phyloP scores from a whole-genome alignment of 345 rosid species.

The Angophora floribunda region DNA sequence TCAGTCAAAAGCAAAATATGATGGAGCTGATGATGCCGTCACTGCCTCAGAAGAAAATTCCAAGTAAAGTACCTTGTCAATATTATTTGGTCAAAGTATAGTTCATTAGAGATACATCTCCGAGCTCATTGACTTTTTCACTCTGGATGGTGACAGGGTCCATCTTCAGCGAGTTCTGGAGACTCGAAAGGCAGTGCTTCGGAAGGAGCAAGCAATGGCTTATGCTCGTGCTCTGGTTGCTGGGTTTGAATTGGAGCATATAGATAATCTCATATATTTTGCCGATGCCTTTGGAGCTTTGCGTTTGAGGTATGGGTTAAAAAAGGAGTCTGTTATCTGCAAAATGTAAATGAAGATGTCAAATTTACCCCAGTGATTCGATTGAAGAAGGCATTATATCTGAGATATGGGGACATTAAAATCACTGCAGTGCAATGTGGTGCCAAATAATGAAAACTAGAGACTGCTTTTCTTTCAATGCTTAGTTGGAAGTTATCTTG shows the following conservation, averaged over 20 bases:
- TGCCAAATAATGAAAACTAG: background rate
- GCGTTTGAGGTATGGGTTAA: slow-evolving; percentile 60
- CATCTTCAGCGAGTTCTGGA: slow-evolving; percentile 83
- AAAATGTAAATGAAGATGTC: background rate
- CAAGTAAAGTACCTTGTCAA: slow-evolving; percentile 36
- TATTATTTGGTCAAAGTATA: background rate
- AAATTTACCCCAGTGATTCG: background rate
- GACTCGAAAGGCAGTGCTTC: slow-evolving; percentile 67
- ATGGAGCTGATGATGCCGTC: slow-evolving; percentile 21
- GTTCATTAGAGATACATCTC: background rate
- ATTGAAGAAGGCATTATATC: background rate
- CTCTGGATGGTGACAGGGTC: slow-evolving; percentile 40
- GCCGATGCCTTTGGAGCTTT: slow-evolving; percentile 92
- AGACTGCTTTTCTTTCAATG: background rate
- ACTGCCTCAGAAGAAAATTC: slow-evolving; percentile 58
- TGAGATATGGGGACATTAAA: background rate
- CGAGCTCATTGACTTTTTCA: background rate
- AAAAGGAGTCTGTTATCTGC: background rate
- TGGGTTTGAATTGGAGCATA: slow-evolving; percentile 64
- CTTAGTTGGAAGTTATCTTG: background rate
- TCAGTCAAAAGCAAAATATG: slow-evolving; percentile 31
- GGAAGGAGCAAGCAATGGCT: slow-evolving; percentile 98
- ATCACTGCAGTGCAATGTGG: background rate
- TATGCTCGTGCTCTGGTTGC: slow-evolving; percentile 90
- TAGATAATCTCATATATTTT: slow-evolving; percentile 72